These are phyloP conservation scores for Dactylorhiza incarnata DNA, from an alignment of 106 monocot genomes.

Conservation along the genomic window DNA sequence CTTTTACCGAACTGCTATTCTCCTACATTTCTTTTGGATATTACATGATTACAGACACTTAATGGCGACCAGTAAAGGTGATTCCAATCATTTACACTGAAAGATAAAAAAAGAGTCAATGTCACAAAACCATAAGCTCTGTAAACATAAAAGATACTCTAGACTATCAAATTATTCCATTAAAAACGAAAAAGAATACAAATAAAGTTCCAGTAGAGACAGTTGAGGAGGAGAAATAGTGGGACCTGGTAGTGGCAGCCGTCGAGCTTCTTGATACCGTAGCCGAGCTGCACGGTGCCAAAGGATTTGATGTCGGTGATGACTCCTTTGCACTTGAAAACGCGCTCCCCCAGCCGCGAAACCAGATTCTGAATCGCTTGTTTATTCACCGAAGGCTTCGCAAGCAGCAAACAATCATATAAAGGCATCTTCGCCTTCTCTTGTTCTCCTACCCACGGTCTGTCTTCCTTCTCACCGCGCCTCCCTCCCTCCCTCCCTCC, in stretches of 20 bases:
- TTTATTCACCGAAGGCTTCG: slow-evolving; percentile 45
- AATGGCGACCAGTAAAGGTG: not conserved
- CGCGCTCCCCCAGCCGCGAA: slow-evolving; percentile 40
- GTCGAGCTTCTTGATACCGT: slow-evolving; percentile 87
- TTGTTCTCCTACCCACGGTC: not conserved
- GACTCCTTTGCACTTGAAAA: slow-evolving; percentile 63
- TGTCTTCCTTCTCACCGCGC: not conserved
- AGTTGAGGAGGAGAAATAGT: not conserved
- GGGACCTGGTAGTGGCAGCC: slow-evolving; percentile 69
- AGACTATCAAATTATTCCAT: not conserved
- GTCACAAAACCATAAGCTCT: too few species aligned
- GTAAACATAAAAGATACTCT: not conserved
- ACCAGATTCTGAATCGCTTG: slow-evolving; percentile 42
- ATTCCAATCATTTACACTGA: not conserved
- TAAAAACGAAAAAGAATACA: not conserved
- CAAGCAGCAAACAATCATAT: slow-evolving; percentile 74
- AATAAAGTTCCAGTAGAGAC: not conserved
- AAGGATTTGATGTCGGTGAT: slow-evolving; percentile 86
- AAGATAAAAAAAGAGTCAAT: too few species aligned
- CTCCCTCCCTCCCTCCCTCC: too few species aligned
- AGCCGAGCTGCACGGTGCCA: slow-evolving; percentile 59
- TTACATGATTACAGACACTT: not conserved
- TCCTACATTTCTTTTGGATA: not conserved
- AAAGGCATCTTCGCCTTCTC: slow-evolving; percentile 45
- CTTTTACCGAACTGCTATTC: not conserved